Conservation (phyloP, 495 filamentous ascomycete genomes). For the Hypoxylon fragiforme region DNA sequence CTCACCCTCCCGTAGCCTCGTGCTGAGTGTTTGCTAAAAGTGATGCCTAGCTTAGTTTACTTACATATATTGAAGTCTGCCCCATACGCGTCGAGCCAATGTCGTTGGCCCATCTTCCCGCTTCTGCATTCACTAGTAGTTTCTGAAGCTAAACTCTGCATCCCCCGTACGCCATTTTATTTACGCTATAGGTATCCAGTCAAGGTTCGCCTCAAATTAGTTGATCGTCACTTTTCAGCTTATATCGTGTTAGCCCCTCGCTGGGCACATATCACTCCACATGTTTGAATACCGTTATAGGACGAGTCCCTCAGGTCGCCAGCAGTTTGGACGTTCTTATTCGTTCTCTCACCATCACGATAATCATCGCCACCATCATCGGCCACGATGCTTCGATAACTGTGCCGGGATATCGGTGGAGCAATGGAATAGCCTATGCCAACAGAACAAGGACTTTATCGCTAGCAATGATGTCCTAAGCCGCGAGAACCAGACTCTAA, state of each 20-base stretch:
- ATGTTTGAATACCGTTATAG: slow-evolving; percentile 33
- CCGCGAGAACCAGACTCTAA: slow-evolving; percentile 33
- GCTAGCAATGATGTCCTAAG: slow-evolving; percentile 16
- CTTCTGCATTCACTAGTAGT: slow-evolving; percentile 25
- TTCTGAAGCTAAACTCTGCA: slow-evolving; percentile 30
- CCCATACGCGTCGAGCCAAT: slow-evolving; percentile 18
- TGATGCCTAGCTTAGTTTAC: no score
- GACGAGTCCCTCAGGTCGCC: slow-evolving; percentile 13
- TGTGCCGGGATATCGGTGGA: slow-evolving; percentile 32
- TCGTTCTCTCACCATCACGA: slow-evolving; percentile 30
- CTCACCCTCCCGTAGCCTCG: slow-evolving; percentile 25
- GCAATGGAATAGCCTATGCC: slow-evolving; percentile 27
- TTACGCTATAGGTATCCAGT: slow-evolving; percentile 16
- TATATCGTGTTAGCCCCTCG: slow-evolving; percentile 9
- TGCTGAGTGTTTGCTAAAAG: slow-evolving; percentile 29
- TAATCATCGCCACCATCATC: slow-evolving; percentile 16
- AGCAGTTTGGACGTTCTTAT: slow-evolving; percentile 20
- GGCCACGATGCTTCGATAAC: slow-evolving; percentile 29
- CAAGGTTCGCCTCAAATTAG: slow-evolving; percentile 1
- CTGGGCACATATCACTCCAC: slow-evolving; percentile 12
- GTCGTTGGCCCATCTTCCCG: slow-evolving; percentile 28
- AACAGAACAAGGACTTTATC: slow-evolving; percentile 23
- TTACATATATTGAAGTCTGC: no score
- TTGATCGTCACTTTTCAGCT: slow-evolving; percentile 12
- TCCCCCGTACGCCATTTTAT: slow-evolving; percentile 14